phyloP scores from a whole-genome alignment of 768 basidiomycete species.

The Boletus speciosus region DNA sequence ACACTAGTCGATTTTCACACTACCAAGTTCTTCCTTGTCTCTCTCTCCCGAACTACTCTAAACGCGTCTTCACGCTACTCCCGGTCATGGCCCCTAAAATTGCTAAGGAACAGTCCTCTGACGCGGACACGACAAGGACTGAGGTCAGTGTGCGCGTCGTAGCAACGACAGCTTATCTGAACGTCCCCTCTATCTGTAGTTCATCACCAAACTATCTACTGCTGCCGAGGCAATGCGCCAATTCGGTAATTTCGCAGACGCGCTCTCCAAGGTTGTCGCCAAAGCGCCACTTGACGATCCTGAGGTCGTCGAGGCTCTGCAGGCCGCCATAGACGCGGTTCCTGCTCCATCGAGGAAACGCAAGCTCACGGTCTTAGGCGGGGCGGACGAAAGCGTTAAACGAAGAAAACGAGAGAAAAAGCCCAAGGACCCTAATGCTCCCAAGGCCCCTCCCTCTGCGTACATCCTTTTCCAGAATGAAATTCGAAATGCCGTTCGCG shows the following conservation, averaged over 20 bases:
- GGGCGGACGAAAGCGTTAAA: conserved; percentile 37
- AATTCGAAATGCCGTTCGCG: conserved; percentile 70
- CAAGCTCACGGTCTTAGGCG: conserved; percentile 36
- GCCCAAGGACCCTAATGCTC: conserved; percentile 85
- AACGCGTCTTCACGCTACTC: conserved; percentile 26
- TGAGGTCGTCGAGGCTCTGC: conserved; percentile 26
- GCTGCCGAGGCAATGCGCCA: conserved; percentile 64
- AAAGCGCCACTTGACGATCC: conserved; percentile 35
- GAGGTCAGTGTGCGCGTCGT: conserved; percentile 26
- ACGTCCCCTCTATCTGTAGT: conserved; percentile 37
- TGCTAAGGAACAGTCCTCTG: conserved; percentile 23
- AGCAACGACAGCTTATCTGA: conserved; percentile 15
- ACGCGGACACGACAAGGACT: conserved; percentile 27
- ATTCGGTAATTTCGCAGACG: conserved; percentile 57
- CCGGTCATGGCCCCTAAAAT: conserved; percentile 25
- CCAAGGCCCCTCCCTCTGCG: conserved; percentile 88
- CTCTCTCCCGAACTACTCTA: conserved; percentile 18
- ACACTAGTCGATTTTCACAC: conserved; percentile 37
- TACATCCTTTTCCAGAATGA: conserved; percentile 96
- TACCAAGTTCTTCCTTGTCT: conserved; percentile 39
- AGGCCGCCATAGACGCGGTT: conserved; percentile 30
- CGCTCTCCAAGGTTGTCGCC: conserved; percentile 50
- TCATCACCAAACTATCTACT: conserved; percentile 49
- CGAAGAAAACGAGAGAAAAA: conserved; percentile 49
- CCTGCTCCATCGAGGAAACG: conserved; percentile 47